These are phyloP conservation scores for Xylaria sp. DNA, from an alignment of 2,329 filamentous ascomycete genomes.

Conservation along the genomic window DNA sequence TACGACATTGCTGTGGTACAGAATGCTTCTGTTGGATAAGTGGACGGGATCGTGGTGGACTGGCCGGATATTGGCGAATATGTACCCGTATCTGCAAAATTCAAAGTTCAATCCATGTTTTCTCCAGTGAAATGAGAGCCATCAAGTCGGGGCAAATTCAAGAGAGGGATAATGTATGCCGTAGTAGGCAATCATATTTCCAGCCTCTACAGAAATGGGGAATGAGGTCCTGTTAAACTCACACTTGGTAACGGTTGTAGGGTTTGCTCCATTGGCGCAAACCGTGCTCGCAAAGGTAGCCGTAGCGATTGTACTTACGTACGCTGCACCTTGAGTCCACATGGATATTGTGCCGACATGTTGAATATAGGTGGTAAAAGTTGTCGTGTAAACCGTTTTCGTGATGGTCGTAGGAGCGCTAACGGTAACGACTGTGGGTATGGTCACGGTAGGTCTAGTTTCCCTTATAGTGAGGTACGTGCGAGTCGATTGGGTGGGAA, in stretches of 20 bases:
- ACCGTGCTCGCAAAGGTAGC: neutral
- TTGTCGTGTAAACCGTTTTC: no score
- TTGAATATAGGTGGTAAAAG: no score
- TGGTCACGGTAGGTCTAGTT: no score
- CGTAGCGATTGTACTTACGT: neutral
- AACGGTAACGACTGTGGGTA: no score
- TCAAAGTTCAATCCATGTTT: neutral
- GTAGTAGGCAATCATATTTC: no score
- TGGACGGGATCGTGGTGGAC: neutral
- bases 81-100: conserved; percentile 2
- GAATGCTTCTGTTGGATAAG: neutral
- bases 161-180: no score
- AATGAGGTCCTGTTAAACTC: neutral
- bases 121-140: neutral
- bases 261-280: neutral
- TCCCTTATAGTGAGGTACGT: no score
- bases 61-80: neutral
- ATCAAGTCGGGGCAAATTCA: no score
- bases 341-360: no score
- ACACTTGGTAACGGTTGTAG: neutral
- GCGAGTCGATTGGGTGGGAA: neutral
- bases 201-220: no score
- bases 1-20: neutral
- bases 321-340: no score
- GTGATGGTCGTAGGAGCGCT: no score